Percentiles rank a stretch among this genome's conserved stretches.
These are phyloP conservation scores for Apiotrichum gamsii DNA, from an alignment of 1,284 basidiomycete species.

Conservation along the genomic window DNA sequence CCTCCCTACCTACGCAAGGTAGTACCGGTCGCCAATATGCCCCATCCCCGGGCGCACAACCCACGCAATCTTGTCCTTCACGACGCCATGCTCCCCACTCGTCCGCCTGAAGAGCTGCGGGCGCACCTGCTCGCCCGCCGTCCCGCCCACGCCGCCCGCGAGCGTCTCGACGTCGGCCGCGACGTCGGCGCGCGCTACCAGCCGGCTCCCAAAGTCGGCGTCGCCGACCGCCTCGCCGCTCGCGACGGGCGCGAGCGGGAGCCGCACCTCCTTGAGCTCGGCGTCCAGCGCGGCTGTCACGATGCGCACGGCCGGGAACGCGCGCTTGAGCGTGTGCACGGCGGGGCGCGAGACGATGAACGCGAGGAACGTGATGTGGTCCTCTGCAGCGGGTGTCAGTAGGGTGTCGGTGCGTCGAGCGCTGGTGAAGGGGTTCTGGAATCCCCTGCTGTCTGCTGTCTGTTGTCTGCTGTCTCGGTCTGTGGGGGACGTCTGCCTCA, in stretches of 20 bases:
- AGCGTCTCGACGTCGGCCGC: conserved; percentile 3
- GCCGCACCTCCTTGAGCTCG: conserved; percentile 38
- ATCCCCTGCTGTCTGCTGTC: no score
- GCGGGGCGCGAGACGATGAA: conserved; percentile 79
- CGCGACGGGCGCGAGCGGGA: conserved; percentile 30
- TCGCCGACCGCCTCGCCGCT: conserved; percentile 37
- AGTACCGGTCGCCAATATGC: conserved; percentile 34
- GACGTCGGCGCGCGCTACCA: conserved; percentile 14
- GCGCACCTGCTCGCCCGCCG: conserved; percentile 32
- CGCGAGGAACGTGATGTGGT: conserved; percentile 78
- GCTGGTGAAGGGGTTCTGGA: neutral
- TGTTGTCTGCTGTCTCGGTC: no score
- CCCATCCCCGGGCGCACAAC: conserved; percentile 45
- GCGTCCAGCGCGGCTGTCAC: conserved; percentile 73
- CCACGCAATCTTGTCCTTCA: conserved; percentile 41
- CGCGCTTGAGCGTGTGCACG: conserved; percentile 67
- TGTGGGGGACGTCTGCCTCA: no score
- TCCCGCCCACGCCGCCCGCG: conserved; percentile 19
- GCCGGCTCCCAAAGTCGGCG: conserved; percentile 33
- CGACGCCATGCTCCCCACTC: conserved; percentile 9
- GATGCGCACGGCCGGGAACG: conserved; percentile 75
- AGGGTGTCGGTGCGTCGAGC: neutral
- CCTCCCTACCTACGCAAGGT: conserved; percentile 4
- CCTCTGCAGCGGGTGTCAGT: conserved; percentile 50
- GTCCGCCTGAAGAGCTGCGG: conserved; percentile 12